Base-by-base conservation (phyloP, 106 monocot genomes). In the Posidonia australis region DNA sequence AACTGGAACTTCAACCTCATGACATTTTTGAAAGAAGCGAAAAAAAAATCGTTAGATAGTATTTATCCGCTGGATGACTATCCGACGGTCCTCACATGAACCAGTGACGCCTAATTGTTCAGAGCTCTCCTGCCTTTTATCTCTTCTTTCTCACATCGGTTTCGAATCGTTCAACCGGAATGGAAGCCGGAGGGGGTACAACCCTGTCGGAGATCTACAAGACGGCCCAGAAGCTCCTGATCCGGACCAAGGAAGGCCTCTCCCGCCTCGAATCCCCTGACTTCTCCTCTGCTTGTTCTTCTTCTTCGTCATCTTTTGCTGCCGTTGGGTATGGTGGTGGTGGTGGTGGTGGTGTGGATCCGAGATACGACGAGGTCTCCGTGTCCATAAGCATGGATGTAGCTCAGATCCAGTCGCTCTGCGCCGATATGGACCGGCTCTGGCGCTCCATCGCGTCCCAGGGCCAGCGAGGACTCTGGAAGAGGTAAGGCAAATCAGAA, bases 391-490 rank as follows among this genome's bases (percentile, higher is more conserved):
- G 76, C 73, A 67, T 73, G 49, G 90, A 94, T 44, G 73, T 94
- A 54, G 65, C 68, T 22, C 86, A 90, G 83, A 80, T 94, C 78
- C 86, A 86, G 68, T 78, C 84, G 10, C 68, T 86, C 22, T 94
- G 94, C 64, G 63, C 73, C 19, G 89, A 94, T 59, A 89, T 94
- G 94, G 90, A 94, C 54, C 84, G 86, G 19, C 72, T 94, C 28
- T 90, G 81, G 83, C 81, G 94, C 7, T 89, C 86, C 16, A 75
- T 94, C 63, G 62, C 74, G 10, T 36, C 78, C 44, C 86, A 82
- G 30, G 74, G 82, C 30, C 90, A 94, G 51, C 83, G 86, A 29
- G 86, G 86, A 68, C 89, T 94, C 67, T 94, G 94, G 94, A 89
- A 82, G 56, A 84, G 94, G 94, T 90, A 72, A 73, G 56, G 36